A percentile compares a stretch with the other conserved stretches of the same genome.
Evolutionary conservation across 2,329 filamentous ascomycete species (phyloP).

Genomic region (Thelonectria blattea): DNA sequence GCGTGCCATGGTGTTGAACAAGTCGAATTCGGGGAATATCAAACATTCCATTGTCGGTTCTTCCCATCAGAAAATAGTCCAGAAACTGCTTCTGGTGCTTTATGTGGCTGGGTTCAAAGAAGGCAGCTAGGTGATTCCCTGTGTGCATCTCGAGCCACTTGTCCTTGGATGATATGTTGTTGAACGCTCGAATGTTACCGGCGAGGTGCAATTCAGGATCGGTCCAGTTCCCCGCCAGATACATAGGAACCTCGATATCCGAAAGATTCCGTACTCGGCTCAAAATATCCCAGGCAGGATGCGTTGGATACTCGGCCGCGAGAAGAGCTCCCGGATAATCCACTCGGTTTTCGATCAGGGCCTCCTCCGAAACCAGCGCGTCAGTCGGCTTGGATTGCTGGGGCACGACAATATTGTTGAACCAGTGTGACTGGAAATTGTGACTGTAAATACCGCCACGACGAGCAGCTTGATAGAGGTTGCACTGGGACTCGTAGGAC

Average conservation of each 20-base stretch:
- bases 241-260: conserved; percentile 9
- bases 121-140: conserved; percentile 8
- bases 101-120: conserved; percentile 7
- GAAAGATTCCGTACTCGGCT: background rate
- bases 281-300: background rate
- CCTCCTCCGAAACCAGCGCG: background rate
- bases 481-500: conserved; percentile 8
- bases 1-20: conserved; percentile 4
- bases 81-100: conserved; percentile 8
- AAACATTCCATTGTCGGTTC: conserved; percentile 7
- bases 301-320: conserved; percentile 1
- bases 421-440: conserved; percentile 16
- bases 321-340: conserved; percentile 2
- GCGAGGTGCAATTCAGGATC: conserved; percentile 11
- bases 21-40: conserved; percentile 3
- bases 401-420: conserved; percentile 4
- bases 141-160: conserved; percentile 19
- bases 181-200: conserved; percentile 8
- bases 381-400: background rate
- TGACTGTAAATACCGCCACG: conserved; percentile 5
- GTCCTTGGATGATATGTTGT: conserved; percentile 9
- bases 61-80: conserved; percentile 7
- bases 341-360: conserved; percentile 1
- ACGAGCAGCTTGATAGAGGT: conserved; percentile 5
- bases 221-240: conserved; percentile 13